Percentiles rank a stretch among this genome's conserved stretches.
Conservation (phyloP, 2,329 filamentous ascomycete genomes). For the Hyphodiscus sp. region DNA sequence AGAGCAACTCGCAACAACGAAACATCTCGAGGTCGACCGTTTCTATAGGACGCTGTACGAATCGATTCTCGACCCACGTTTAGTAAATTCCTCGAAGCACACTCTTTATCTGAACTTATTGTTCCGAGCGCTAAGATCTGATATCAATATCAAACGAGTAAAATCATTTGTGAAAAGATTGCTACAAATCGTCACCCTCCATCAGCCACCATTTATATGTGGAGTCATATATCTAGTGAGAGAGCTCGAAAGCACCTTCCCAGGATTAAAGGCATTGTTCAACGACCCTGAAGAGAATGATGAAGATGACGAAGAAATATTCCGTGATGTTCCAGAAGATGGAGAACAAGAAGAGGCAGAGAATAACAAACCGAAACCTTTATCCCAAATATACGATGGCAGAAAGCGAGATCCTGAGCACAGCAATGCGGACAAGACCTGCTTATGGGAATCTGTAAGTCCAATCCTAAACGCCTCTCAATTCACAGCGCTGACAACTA, state of each 20-base stretch:
- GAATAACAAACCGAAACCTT: slow-evolving; percentile 4
- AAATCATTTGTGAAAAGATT: slow-evolving; percentile 95
- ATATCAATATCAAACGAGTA: slow-evolving; percentile 83
- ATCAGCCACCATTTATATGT: slow-evolving; percentile 88
- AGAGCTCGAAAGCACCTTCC: slow-evolving; percentile 73
- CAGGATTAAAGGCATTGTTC: slow-evolving; percentile 70
- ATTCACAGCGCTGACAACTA: slow-evolving; percentile 1
- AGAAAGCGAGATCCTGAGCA: slow-evolving; percentile 88
- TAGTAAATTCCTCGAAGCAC: slow-evolving; percentile 88
- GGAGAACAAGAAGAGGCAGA: slow-evolving; percentile 31
- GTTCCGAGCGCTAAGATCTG: slow-evolving; percentile 80
- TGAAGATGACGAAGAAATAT: slow-evolving; percentile 49
- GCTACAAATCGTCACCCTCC: slow-evolving; percentile 77
- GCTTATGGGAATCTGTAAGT: slow-evolving; percentile 82
- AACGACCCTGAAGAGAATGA: slow-evolving; percentile 75
- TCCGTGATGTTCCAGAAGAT: slow-evolving; percentile 57
- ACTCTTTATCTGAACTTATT: slow-evolving; percentile 90
- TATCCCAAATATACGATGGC: slow-evolving; percentile 61
- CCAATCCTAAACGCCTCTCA: background rate
- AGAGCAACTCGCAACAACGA: slow-evolving; percentile 78
- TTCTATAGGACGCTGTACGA: slow-evolving; percentile 97
- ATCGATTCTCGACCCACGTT: slow-evolving; percentile 82
- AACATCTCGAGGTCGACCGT: slow-evolving; percentile 76
- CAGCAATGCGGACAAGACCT: slow-evolving; percentile 87
- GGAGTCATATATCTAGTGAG: slow-evolving; percentile 85